A percentile compares a stretch with the other conserved stretches of the same genome.
Conservation (phyloP, 2,329 filamentous ascomycete species). For the Colletotrichum australisinense region DNA sequence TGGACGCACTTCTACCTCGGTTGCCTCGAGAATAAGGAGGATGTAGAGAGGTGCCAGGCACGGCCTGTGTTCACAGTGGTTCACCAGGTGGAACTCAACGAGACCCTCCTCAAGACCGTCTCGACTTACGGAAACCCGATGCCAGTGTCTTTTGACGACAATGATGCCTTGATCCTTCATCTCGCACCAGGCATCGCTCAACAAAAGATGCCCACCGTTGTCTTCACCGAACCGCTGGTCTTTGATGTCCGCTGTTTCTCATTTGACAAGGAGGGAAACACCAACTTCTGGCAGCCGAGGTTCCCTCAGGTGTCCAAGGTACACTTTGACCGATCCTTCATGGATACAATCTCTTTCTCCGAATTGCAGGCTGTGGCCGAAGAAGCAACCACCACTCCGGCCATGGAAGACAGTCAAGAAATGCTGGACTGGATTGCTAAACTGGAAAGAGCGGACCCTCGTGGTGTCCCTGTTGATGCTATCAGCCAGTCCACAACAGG, state of each 20-base stretch:
- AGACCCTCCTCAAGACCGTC: conserved; percentile 63
- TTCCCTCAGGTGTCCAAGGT: conserved; percentile 83
- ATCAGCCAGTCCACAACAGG: conserved; percentile 58
- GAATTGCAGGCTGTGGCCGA: conserved; percentile 77
- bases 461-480: conserved; percentile 54
- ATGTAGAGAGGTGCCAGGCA: conserved; percentile 60
- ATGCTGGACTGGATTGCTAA: conserved; percentile 70
- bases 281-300: conserved; percentile 77
- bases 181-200: conserved; percentile 57
- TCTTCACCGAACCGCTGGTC: conserved; percentile 79
- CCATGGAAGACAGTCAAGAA: conserved; percentile 69
- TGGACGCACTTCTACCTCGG: conserved; percentile 88
- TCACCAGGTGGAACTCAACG: conserved; percentile 69
- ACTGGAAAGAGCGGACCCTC: conserved; percentile 66
- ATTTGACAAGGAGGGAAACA: conserved; percentile 78
- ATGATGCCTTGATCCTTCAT: conserved; percentile 56
- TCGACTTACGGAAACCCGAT: conserved; percentile 57
- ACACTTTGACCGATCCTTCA: conserved; percentile 78
- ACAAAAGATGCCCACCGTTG: conserved; percentile 55
- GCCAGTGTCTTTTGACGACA: conserved; percentile 51
- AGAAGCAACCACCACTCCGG: conserved; percentile 61
- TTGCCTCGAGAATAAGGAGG: conserved; percentile 77
- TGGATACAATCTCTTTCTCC: conserved; percentile 75
- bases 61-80: conserved; percentile 75
- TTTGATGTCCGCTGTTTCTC: conserved; percentile 85